These are phyloP conservation scores for Lasiodiplodia gonubiensis DNA, from an alignment of 2,329 filamentous ascomycete genomes.

Conservation along the genomic window DNA sequence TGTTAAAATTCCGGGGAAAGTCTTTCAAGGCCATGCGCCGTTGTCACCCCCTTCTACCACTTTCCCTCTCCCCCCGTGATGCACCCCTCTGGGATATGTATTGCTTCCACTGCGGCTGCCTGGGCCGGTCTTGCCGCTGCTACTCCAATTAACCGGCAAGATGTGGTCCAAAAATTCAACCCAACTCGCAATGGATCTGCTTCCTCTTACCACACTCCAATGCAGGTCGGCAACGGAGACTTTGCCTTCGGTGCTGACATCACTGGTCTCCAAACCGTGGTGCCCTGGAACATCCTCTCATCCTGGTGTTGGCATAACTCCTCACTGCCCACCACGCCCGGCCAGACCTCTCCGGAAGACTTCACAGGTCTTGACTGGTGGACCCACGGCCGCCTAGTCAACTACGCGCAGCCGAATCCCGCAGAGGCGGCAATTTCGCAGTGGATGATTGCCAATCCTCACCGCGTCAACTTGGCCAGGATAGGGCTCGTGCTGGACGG, in stretches of 20 bases:
- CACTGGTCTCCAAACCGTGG: slow-evolving; percentile 54
- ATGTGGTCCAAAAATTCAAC: slow-evolving; percentile 50
- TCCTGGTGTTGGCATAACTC: slow-evolving; percentile 56
- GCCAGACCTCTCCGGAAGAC: slow-evolving; percentile 44
- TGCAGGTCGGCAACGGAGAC: slow-evolving; percentile 57
- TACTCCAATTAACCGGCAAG: slow-evolving; percentile 37
- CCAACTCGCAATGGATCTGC: slow-evolving; percentile 50
- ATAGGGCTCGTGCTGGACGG: slow-evolving; percentile 53
- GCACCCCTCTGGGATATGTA: not conserved
- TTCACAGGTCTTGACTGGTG: slow-evolving; percentile 53
- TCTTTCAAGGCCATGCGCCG: not conserved
- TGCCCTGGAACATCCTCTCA: slow-evolving; percentile 50
- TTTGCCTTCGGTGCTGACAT: slow-evolving; percentile 56
- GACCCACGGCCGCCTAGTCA: slow-evolving; percentile 52
- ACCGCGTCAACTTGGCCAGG: slow-evolving; percentile 57
- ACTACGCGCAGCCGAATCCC: slow-evolving; percentile 52
- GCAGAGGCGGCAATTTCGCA: slow-evolving; percentile 52
- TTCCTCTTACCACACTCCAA: slow-evolving; percentile 57
- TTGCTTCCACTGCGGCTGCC: not conserved
- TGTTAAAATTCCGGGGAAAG: not conserved
- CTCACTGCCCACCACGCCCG: slow-evolving; percentile 47
- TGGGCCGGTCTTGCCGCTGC: not conserved
- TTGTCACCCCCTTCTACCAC: not conserved
- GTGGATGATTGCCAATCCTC: slow-evolving; percentile 62
- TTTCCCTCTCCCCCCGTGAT: not conserved